phyloP scores from a whole-genome alignment of 495 filamentous ascomycete species.

The Podospora comata region DNA sequence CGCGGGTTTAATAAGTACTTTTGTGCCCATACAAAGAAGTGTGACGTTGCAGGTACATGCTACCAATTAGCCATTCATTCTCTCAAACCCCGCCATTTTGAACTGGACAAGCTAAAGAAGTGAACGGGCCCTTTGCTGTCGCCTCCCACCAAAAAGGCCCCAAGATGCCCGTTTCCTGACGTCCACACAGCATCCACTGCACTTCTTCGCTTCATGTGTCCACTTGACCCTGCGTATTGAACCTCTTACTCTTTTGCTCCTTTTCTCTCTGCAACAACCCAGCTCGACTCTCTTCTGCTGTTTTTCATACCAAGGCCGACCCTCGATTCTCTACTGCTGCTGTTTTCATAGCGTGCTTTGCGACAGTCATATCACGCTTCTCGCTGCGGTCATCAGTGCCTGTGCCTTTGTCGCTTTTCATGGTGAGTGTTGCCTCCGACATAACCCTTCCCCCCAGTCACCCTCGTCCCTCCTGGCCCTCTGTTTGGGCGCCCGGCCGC shows the following conservation, averaged over 20 bases:
- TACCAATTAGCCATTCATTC: slow-evolving; percentile 13
- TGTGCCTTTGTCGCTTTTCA: slow-evolving; percentile 4
- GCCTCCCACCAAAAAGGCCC: background rate
- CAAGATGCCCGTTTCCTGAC: background rate
- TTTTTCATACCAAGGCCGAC: no score
- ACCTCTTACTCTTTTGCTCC: background rate
- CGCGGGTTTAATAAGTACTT: slow-evolving; percentile 24
- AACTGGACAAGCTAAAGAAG: background rate
- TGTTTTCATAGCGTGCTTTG: background rate
- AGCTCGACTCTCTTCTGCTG: no score
- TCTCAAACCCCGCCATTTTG: slow-evolving; percentile 2
- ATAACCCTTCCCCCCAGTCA: background rate
- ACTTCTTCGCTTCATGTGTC: background rate
- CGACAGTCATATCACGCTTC: background rate
- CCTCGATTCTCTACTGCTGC: background rate
- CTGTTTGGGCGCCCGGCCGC: background rate
- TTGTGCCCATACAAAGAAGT: background rate
- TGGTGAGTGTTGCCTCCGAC: background rate
- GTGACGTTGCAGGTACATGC: background rate
- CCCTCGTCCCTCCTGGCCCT: background rate
- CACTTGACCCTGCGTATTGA: background rate
- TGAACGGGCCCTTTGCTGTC: background rate
- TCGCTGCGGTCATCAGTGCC: background rate
- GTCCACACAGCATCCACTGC: background rate
- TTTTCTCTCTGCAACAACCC: no score